These are phyloP conservation scores for Xerocomus nothofagi DNA, from an alignment of 1,284 basidiomycete genomes.

Conservation along the genomic window DNA sequence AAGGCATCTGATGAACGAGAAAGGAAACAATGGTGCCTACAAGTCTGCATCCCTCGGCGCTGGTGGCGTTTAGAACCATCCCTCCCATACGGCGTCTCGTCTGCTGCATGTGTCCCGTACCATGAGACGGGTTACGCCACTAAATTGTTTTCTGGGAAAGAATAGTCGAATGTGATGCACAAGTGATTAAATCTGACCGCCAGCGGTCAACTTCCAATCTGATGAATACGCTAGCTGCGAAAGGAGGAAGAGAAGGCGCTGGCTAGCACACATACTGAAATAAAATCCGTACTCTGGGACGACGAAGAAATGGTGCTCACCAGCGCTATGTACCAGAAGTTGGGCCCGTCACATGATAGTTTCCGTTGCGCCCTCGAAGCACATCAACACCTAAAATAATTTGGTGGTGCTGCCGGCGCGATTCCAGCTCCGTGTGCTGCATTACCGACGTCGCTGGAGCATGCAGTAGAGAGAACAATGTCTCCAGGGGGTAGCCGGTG, in stretches of 20 bases:
- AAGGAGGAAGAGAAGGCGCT: background rate
- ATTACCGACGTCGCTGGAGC: background rate
- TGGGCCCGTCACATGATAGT: background rate
- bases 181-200: background rate
- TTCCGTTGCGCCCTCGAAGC: background rate
- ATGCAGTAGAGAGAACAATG: background rate
- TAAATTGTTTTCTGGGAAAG: background rate
- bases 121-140: background rate
- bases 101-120: too few relatives aligned
- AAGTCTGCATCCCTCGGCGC: background rate
- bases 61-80: background rate
- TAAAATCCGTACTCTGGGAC: background rate
- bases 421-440: background rate
- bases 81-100: background rate
- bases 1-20: background rate
- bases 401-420: background rate
- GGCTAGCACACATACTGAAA: background rate
- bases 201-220: background rate
- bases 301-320: background rate
- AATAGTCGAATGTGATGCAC: background rate
- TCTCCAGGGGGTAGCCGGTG: background rate
- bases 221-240: background rate
- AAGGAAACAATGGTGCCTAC: background rate
- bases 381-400: background rate
- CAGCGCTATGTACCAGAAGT: background rate